phyloP scores from a whole-genome alignment of 768 basidiomycete genomes.

The Termitomyces sp. region DNA sequence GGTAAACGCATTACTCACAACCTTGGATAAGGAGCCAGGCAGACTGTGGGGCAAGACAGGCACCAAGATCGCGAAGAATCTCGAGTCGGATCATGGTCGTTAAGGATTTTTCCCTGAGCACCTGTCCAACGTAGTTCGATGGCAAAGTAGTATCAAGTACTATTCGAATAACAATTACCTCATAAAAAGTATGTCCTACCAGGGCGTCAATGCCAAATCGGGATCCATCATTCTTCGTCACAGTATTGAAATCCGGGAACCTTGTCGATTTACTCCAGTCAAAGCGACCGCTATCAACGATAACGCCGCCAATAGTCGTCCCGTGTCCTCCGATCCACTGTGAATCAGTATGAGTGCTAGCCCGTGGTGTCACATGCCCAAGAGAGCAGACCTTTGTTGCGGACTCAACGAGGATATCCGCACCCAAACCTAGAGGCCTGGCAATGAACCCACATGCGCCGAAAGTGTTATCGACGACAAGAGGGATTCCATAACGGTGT shows the following conservation, averaged over 20 bases:
- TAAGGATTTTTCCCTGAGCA: slow-evolving; percentile 13
- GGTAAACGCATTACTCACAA: not conserved
- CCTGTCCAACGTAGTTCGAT: not conserved
- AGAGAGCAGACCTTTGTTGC: not conserved
- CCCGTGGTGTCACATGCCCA: slow-evolving; percentile 20
- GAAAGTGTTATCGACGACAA: slow-evolving; percentile 64
- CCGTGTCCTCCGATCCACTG: slow-evolving; percentile 70
- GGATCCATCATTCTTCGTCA: not conserved
- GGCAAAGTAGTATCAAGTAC: not conserved
- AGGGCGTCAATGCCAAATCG: slow-evolving; percentile 1
- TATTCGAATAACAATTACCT: not conserved
- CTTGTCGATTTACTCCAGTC: slow-evolving; percentile 44
- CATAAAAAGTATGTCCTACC: slow-evolving; percentile 10
- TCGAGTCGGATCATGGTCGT: slow-evolving; percentile 33
- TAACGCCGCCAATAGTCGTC: slow-evolving; percentile 58
- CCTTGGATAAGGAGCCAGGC: slow-evolving; percentile 57
- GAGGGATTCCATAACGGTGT: slow-evolving; percentile 50
- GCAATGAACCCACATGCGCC: slow-evolving; percentile 47
- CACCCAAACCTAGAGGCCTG: slow-evolving; percentile 19
- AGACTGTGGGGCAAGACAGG: slow-evolving; percentile 47
- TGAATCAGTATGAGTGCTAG: slow-evolving; percentile 25
- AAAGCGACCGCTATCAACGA: slow-evolving; percentile 57
- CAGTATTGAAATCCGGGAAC: slow-evolving; percentile 27
- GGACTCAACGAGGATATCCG: slow-evolving; percentile 30
- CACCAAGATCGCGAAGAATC: slow-evolving; percentile 50